Conservation (phyloP, 2,329 filamentous ascomycete species). For the Fusarium robinianum region DNA sequence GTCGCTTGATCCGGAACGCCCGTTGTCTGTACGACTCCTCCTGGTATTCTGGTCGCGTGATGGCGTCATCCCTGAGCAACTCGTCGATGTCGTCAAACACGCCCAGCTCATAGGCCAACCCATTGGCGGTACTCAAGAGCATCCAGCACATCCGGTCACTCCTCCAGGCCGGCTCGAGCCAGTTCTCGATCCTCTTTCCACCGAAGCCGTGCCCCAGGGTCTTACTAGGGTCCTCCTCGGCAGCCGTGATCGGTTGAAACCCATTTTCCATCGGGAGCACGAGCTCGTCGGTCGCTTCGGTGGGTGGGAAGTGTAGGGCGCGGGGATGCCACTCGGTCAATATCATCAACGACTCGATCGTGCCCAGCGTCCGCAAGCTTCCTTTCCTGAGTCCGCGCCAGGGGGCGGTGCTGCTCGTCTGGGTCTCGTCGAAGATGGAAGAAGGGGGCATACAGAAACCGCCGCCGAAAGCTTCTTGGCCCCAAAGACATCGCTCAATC, state of each 20-base stretch:
- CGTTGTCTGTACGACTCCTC: constrained; percentile 78
- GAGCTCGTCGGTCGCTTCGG: constrained; percentile 72
- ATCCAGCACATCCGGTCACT: constrained; percentile 98
- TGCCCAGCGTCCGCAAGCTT: constrained; percentile 86
- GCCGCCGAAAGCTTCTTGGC: constrained; percentile 92
- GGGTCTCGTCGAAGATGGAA: constrained; percentile 57
- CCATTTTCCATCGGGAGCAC: constrained; percentile 65
- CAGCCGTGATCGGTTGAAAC: constrained; percentile 46
- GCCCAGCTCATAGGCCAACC: constrained; percentile 88
- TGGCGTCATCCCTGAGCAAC: constrained; percentile 60
- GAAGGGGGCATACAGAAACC: constrained; percentile 76
- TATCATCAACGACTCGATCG: constrained; percentile 91
- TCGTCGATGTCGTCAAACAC: constrained; percentile 92
- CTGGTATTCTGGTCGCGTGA: constrained; percentile 68
- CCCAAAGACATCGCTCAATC: constrained; percentile 94
- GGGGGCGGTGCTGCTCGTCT: constrained; percentile 70
- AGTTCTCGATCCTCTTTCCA: constrained; percentile 86
- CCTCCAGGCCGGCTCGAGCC: constrained; percentile 94
- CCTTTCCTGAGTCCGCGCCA: constrained; percentile 73
- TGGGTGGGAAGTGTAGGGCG: constrained; percentile 88
- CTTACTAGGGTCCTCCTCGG: constrained; percentile 41
- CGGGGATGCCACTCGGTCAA: constrained; percentile 97
- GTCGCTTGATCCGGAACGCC: constrained; percentile 78
- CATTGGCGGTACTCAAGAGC: constrained; percentile 88
- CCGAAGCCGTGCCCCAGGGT: constrained; percentile 63